These are phyloP conservation scores for Pichia nanzhaoensis DNA, from an alignment of 805 yeast genomes.

Conservation along the genomic window DNA sequence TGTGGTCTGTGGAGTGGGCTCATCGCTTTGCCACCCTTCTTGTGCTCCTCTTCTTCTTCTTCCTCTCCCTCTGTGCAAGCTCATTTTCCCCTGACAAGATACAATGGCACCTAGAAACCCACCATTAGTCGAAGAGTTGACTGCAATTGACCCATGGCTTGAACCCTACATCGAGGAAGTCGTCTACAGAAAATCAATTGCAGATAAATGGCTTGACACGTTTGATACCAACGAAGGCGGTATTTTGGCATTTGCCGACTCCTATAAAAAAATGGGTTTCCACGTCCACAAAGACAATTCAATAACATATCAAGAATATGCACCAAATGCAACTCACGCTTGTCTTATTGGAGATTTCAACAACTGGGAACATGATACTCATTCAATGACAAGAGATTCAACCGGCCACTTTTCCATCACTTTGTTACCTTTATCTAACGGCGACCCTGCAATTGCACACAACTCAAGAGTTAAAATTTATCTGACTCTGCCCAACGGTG, in stretches of 20 bases:
- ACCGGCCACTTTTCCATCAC: slow-evolving; percentile 65
- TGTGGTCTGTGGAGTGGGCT: no score
- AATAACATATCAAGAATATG: slow-evolving; percentile 73
- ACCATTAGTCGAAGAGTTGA: slow-evolving; percentile 45
- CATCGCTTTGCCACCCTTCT: no score
- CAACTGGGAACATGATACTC: slow-evolving; percentile 58
- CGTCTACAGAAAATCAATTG: slow-evolving; percentile 57
- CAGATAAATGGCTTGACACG: slow-evolving; percentile 54
- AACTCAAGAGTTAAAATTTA: slow-evolving; percentile 71
- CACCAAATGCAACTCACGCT: slow-evolving; percentile 77
- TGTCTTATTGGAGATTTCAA: slow-evolving; percentile 90
- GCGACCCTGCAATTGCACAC: slow-evolving; percentile 67
- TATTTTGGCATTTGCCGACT: slow-evolving; percentile 61
- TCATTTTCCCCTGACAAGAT: no score
- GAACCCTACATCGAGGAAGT: slow-evolving; percentile 69
- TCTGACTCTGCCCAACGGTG: slow-evolving; percentile 60
- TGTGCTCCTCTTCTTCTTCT: no score
- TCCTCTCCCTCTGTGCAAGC: no score
- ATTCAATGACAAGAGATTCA: slow-evolving; percentile 52
- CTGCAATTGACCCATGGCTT: slow-evolving; percentile 79
- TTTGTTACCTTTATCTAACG: slow-evolving; percentile 46
- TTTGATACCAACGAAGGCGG: slow-evolving; percentile 59
- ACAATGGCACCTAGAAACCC: neutral
- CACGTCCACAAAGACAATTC: slow-evolving; percentile 53
- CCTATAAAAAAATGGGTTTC: slow-evolving; percentile 73